These are phyloP conservation scores for Dimocarpus longan DNA, from an alignment of 345 rosid species.

Conservation along the genomic window DNA sequence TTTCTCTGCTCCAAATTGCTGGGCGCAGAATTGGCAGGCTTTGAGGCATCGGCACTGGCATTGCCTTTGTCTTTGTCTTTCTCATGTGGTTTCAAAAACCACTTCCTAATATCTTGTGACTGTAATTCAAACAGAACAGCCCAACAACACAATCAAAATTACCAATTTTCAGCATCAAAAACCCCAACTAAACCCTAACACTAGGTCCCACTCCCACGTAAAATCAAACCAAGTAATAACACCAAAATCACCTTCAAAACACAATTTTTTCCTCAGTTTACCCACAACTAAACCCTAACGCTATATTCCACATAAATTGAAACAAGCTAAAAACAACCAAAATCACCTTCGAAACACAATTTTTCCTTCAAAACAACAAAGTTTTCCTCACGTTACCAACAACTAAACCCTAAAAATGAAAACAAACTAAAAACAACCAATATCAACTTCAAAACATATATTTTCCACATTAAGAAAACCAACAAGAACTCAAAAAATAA, in stretches of 20 bases:
- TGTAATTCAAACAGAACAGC: slow-evolving; percentile 36
- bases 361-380: neutral
- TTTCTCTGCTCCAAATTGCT: slow-evolving; percentile 37
- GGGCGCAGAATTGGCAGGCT: slow-evolving; percentile 37
- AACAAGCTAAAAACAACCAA: too few relatives aligned
- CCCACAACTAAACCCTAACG: neutral
- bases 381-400: neutral
- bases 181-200: neutral
- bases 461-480: too few relatives aligned
- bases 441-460: too few relatives aligned
- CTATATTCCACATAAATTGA: too few relatives aligned
- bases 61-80: slow-evolving; percentile 61
- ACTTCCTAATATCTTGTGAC: slow-evolving; percentile 91
- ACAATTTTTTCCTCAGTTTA: neutral
- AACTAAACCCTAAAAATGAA: too few relatives aligned
- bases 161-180: neutral
- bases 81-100: slow-evolving; percentile 96
- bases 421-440: too few relatives aligned
- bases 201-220: neutral
- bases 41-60: slow-evolving; percentile 48
- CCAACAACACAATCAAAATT: neutral
- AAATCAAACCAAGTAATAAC: neutral
- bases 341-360: neutral
- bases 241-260: neutral
- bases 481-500: too few relatives aligned